Evolutionary conservation across 192 early-diverging fungal genomes (phyloP), one percentile per base, ranked within the genome.

Genomic region (Anaeromyces robustus): DNA sequence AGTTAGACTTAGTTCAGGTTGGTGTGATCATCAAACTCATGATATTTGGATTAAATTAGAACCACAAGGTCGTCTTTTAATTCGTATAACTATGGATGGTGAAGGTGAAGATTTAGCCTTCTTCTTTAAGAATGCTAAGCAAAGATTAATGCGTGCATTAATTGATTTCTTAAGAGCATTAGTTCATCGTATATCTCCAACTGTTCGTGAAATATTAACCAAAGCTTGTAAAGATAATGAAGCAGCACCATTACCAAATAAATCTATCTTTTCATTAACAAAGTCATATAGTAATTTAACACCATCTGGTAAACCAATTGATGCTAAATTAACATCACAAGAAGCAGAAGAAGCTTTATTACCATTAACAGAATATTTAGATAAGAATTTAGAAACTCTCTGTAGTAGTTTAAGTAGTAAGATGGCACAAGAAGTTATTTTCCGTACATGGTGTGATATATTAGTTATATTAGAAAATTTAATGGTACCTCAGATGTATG

Each of bases 61-160:
- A 32, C 91, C 91, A 18, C 86, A 90, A 34, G 94, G 94, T 1
- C 87, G 88, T 30, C 78, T 95, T 77, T 80, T 91, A 77, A 77
- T 95, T 32, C 88, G 93, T 16, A 87, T 93, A 18, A 94, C 91
- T 18, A 92, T 94, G 88, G 92, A 93, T 79, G 91, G 91, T 34
- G 94, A 94, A 83, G 89, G 89, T 77, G 92, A 94, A 37, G 93
- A 94, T 82, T 88, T 91, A n/a, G 92, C 94, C 83, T 95, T 94
- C 83, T 94, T 92, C 87, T 94, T 93, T 80, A 92, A 92, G 34
- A 89, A 90, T 81, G 91, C 93, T 30, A 93, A 93, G 85, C 90
- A 94, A 31, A 88, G 85, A 26, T 79, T 95, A 29, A 90, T 91
- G 81, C 88, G 93, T 30, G 88, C 92, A 31, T 87, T 92, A 79